phyloP scores from a whole-genome alignment of 2,329 filamentous ascomycete genomes.

The Fusarium duplospermum region DNA sequence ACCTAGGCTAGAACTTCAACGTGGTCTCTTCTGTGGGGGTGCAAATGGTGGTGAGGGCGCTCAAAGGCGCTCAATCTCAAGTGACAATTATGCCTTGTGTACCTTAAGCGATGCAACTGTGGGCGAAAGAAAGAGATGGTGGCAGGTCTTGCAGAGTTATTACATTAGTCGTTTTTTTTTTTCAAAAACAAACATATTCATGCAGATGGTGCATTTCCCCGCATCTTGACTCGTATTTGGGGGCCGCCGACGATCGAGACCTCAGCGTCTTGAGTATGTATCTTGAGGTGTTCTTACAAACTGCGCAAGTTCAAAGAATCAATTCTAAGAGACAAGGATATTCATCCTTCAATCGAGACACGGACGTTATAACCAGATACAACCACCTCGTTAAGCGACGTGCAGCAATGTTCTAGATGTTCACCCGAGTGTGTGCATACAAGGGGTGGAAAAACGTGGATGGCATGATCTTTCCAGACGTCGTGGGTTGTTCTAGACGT shows the following conservation, averaged over 20 bases:
- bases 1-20: slow-evolving; percentile 8
- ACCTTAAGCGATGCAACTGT: slow-evolving; percentile 31
- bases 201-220: slow-evolving; percentile 12
- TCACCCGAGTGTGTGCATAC: not conserved
- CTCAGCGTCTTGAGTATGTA: not conserved
- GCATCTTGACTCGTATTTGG: not conserved
- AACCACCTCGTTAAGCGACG: not conserved
- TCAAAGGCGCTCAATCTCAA: slow-evolving; percentile 36
- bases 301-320: not conserved
- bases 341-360: not conserved
- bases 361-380: not conserved
- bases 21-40: slow-evolving; percentile 11
- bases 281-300: not conserved
- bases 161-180: slow-evolving; percentile 34
- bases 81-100: slow-evolving; percentile 36
- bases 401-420: slow-evolving; percentile 4
- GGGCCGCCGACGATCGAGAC: not conserved
- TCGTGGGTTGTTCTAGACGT: slow-evolving; percentile 25
- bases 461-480: slow-evolving; percentile 17
- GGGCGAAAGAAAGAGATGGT: slow-evolving; percentile 28
- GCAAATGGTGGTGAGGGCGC: slow-evolving; percentile 32
- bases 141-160: slow-evolving; percentile 27
- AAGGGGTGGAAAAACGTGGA: not conserved
- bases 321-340: not conserved
- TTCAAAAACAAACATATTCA: slow-evolving; percentile 28